A percentile compares a stretch with the other conserved stretches of the same genome.
Conservation (phyloP, 495 filamentous ascomycete genomes). For the Penicillium simplicissimum region DNA sequence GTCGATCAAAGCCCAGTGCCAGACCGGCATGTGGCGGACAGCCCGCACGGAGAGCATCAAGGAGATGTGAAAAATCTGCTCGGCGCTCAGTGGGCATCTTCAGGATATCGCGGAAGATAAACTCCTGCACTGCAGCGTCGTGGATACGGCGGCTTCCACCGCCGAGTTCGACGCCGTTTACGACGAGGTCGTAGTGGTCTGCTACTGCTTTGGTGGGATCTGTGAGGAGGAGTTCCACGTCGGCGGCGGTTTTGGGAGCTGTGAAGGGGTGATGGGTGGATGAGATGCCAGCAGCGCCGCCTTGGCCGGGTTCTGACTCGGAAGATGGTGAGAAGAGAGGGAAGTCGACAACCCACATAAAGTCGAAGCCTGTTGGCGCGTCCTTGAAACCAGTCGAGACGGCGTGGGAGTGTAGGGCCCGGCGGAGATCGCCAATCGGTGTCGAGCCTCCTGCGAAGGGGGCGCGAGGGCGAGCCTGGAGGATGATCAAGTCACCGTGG, state of each 20-base stretch:
- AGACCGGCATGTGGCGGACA: constrained; percentile 98
- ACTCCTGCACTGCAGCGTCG: constrained; percentile 78
- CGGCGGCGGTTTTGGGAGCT: constrained; percentile 69
- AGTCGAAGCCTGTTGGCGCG: constrained; percentile 57
- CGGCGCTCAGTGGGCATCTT: constrained; percentile 62
- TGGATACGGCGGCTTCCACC: constrained; percentile 94
- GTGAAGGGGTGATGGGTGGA: constrained; percentile 98
- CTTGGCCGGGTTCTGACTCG: constrained; percentile 76
- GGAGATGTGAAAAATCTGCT: constrained; percentile 76
- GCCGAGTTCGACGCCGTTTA: constrained; percentile 93
- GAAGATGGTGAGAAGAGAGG: constrained; percentile 81
- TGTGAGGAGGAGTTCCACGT: constrained; percentile 72
- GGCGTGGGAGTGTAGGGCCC: constrained; percentile 66
- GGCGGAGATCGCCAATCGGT: constrained; percentile 73
- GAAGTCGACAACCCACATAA: constrained; percentile 86
- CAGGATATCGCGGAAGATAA: constrained; percentile 80
- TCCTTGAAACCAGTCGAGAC: constrained; percentile 58
- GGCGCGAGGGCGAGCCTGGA: constrained; percentile 71
- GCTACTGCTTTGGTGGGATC: constrained; percentile 71
- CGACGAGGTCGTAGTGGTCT: constrained; percentile 92
- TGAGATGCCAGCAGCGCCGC: constrained; percentile 73
- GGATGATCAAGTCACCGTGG: constrained; percentile 73
- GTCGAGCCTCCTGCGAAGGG: constrained; percentile 70
- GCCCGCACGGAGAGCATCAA: constrained; percentile 77
- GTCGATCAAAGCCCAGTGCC: constrained; percentile 86